Conservation (phyloP, 2,329 filamentous ascomycete species). For the Diaporthe capsici region DNA sequence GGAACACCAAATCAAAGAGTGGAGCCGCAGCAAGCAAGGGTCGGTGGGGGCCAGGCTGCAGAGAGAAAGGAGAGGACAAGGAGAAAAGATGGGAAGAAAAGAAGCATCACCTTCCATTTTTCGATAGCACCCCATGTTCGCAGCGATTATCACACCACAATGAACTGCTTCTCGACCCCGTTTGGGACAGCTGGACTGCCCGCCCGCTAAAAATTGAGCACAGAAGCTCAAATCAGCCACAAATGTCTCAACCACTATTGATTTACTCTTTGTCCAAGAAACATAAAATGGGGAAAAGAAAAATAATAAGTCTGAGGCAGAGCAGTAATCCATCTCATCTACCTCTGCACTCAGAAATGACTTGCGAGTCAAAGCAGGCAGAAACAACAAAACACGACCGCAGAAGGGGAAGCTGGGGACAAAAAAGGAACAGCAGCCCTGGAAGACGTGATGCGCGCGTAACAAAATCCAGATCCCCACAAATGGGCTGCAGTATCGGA, state of each 20-base stretch:
- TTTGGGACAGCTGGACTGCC: not conserved
- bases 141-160: conserved; percentile 15
- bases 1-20: conserved; percentile 34
- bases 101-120: conserved; percentile 3
- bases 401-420: not conserved
- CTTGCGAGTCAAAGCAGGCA: not conserved
- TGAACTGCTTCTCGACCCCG: conserved; percentile 9
- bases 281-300: not conserved
- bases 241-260: not conserved
- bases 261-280: not conserved
- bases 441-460: not conserved
- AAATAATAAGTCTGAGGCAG: not conserved
- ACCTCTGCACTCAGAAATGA: not conserved
- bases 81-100: not conserved
- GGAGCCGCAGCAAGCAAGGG: conserved; percentile 21
- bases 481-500: conserved; percentile 16
- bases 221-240: not conserved
- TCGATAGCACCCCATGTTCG: conserved; percentile 15
- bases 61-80: conserved; percentile 35
- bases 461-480: conserved; percentile 13
- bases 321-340: not conserved
- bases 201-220: not conserved
- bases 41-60: conserved; percentile 20
- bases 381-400: not conserved
- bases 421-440: not conserved